Conservation (phyloP, 768 basidiomycete species). For the Hemileccinum rubropunctum region DNA sequence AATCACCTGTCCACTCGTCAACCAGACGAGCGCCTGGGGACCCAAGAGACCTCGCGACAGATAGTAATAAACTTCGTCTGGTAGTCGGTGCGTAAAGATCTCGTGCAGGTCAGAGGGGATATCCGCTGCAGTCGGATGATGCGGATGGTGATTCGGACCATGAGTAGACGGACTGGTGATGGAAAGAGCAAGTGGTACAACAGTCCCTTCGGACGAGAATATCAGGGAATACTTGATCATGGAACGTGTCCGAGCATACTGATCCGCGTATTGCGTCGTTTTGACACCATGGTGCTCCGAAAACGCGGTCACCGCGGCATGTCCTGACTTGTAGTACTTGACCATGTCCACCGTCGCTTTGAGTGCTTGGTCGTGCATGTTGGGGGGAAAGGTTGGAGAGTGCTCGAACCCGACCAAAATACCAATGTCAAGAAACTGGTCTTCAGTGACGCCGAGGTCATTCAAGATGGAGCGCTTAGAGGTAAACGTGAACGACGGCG, state of each 20-base stretch:
- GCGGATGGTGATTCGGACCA: conserved; percentile 53
- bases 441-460: conserved; percentile 67
- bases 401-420: conserved; percentile 90
- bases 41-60: conserved; percentile 88
- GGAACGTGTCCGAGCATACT: conserved; percentile 83
- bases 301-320: conserved; percentile 73
- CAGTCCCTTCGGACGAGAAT: conserved; percentile 81
- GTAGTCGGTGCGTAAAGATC: conserved; percentile 90
- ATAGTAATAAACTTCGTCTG: conserved; percentile 96
- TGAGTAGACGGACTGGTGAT: conserved; percentile 48
- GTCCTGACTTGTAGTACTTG: conserved; percentile 88
- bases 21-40: conserved; percentile 92
- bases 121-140: conserved; percentile 79
- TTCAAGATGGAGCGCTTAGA: conserved; percentile 75
- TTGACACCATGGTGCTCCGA: conserved; percentile 83
- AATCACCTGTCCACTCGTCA: conserved; percentile 81
- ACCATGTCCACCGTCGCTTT: conserved; percentile 91
- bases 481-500: conserved; percentile 77
- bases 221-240: conserved; percentile 93
- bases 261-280: conserved; percentile 73
- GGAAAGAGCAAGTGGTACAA: conserved; percentile 78
- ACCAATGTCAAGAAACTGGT: conserved; percentile 93
- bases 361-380: conserved; percentile 73
- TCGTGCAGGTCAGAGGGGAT: conserved; percentile 91
- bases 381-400: conserved; percentile 78